Evolutionary conservation across 768 basidiomycete genomes (phyloP), one percentile per base, ranked within the genome.

Genomic region (Macrolepiota dolichaula): DNA sequence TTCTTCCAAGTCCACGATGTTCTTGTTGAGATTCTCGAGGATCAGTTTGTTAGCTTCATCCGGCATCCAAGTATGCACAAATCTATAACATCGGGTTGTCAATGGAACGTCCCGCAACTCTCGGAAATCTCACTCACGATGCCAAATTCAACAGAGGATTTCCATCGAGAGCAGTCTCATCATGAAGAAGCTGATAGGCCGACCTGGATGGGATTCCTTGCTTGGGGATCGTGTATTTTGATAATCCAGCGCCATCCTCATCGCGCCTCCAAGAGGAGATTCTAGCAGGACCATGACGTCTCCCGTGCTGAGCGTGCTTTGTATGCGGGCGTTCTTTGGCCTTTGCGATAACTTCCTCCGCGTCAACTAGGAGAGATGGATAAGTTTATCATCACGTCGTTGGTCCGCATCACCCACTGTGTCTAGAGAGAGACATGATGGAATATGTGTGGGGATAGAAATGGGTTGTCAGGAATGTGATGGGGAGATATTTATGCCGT

Each of bases 1-100:
- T 68, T 88, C 86, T 67, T 87, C 86, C n/a, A 80, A 74, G 72
- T 87, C 86, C 35, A 86, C 84, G 19, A 84, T 76, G 67, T 88
- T 89, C 63, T 86, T 86, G 72, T 78, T 81, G 61, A 86, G 71
- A 67, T 87, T 86, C 71, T 88, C 86, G 68, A 81, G 73, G 70
- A 86, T 82, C 55, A 88, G 75, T 63, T 82, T 80, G 59, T 80
- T 71, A 1, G 79, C 83, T 36, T 81, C 76, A 36, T 79, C 77
- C 12, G 81, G 79, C 82, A 84, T 85, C 81, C 81, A 85, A 1
- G 86, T 89, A 66, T 80, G 79, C 6, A 80, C 79, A 57, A 81
- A 81, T 17, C 79, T 80, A 49, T 11, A 24, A 24, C 12, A 29
- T 44, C 19, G 42, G 13, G 38, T 42, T 37, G 7, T 44, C 32